Base-by-base conservation (phyloP, 106 monocot genomes). In the Narthecium ossifragum region DNA sequence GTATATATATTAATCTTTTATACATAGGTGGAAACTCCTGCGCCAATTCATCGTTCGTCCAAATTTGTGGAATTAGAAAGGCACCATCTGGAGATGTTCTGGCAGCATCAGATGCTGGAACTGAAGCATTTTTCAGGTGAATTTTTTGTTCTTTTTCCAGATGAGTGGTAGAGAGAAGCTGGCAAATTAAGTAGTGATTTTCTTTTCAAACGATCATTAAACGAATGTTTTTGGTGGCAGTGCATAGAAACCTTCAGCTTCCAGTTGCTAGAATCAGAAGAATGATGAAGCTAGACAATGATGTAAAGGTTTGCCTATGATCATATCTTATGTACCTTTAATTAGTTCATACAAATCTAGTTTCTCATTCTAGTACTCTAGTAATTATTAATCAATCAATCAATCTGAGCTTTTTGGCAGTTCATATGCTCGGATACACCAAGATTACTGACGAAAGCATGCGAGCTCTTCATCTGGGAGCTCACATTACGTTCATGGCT, bases 381-480 rank as follows among this genome's bases (percentile, higher is more conserved):
- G n/a, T n/a, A n/a, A n/a, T n/a, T n/a, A n/a, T n/a, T n/a, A n/a
- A n/a, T n/a, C n/a, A n/a, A n/a, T n/a, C n/a, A n/a, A n/a, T n/a
- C n/a, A n/a, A n/a, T n/a, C n/a, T n/a, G n/a, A n/a, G n/a, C n/a
- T n/a, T n/a, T n/a, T n/a, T n/a, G n/a, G 13, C 38, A 61, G 46
- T 29, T 46, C 27, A 18, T 61, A 6, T 45, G 61, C 27, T 15
- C 61, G 8, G 46, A 46, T 8, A 30, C 61, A 24, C 61, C 61
- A 3, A 30, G 27, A 17, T 0, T 61, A 4, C 22, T 61, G 22
- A 14, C 45, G 2, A 61, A 61, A 46, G 61, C 61, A 20, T 61
- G 61, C 18, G 61, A 61, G 61, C n/a, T 46, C 1, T 61, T 61
- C 28, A 61, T 61, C 61, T 30, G 7, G 28, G 61, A 61, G 43